Evolutionary conservation across 1,284 basidiomycete species (phyloP).

Genomic region (Puccinia novopanici): DNA sequence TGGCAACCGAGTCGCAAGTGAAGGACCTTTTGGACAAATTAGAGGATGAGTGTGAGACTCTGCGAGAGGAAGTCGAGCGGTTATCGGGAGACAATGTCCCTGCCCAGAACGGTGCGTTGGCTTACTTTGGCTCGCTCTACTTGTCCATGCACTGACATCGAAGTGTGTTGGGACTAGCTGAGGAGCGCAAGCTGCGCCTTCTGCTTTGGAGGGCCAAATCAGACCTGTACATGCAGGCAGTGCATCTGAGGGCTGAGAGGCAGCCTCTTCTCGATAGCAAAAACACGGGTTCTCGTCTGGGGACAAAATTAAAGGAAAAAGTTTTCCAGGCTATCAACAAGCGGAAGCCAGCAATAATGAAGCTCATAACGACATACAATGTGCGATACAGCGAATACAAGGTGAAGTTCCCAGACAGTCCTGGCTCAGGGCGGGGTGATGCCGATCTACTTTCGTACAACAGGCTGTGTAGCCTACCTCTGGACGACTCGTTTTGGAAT

Average conservation of each 20-base stretch:
- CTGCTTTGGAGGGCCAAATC: not conserved
- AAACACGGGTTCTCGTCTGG: not conserved
- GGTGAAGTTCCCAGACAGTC: not conserved
- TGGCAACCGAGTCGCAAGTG: too few relatives aligned
- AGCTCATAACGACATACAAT: not conserved
- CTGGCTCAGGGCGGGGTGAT: too few relatives aligned
- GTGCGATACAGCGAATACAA: not conserved
- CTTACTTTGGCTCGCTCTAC: too few relatives aligned
- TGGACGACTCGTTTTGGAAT: not conserved
- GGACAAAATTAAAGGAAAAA: not conserved
- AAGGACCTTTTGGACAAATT: too few relatives aligned
- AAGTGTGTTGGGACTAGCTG: not conserved
- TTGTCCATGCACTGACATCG: too few relatives aligned
- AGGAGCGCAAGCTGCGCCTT: not conserved
- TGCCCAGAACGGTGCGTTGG: too few relatives aligned
- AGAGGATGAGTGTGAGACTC: too few relatives aligned
- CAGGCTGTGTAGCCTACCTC: not conserved
- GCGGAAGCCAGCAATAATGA: not conserved
- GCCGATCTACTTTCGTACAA: not conserved
- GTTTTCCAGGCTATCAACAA: not conserved
- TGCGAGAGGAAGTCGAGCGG: too few relatives aligned
- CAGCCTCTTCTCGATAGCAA: not conserved
- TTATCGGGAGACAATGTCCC: too few relatives aligned
- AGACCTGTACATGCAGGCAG: not conserved
- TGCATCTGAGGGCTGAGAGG: not conserved